Evolutionary conservation across 176 grass and related monocot genomes (phyloP).

Genomic region (Juncus inflexus): DNA sequence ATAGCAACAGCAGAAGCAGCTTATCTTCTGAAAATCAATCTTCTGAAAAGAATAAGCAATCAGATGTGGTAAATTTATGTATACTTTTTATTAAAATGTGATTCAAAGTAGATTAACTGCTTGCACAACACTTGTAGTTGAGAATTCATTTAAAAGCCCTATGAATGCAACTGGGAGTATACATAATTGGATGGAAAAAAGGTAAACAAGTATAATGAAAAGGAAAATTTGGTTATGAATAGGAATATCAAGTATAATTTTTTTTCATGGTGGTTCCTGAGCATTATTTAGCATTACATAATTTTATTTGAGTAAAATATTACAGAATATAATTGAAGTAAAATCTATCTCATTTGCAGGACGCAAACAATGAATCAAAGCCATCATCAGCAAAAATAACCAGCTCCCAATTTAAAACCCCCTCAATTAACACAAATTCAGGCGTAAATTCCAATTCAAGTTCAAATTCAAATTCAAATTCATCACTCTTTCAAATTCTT

Average conservation of each 20-base stretch:
- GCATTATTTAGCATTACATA: background rate
- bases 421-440: constrained; percentile 17
- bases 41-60: constrained; percentile 32
- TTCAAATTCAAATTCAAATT: constrained; percentile 29
- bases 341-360: background rate
- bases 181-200: background rate
- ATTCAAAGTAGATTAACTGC: background rate
- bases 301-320: background rate
- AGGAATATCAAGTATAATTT: too few species aligned
- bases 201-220: background rate
- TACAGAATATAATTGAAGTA: background rate
- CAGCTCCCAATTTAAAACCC: constrained; percentile 58
- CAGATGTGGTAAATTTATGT: constrained; percentile 57
- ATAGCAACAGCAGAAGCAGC: constrained; percentile 65
- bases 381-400: constrained; percentile 42
- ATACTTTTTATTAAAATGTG: too few species aligned
- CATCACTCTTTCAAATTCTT: constrained; percentile 63
- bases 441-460: constrained; percentile 21
- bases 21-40: constrained; percentile 33
- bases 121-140: background rate
- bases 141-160: background rate
- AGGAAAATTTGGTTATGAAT: too few species aligned
- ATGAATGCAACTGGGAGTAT: background rate
- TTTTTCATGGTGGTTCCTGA: too few species aligned
- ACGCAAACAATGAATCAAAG: constrained; percentile 12